Percentiles rank a stretch among this genome's conserved stretches.
Evolutionary conservation across 2,329 filamentous ascomycete species (phyloP).

Genomic region (Geosmithia flava): DNA sequence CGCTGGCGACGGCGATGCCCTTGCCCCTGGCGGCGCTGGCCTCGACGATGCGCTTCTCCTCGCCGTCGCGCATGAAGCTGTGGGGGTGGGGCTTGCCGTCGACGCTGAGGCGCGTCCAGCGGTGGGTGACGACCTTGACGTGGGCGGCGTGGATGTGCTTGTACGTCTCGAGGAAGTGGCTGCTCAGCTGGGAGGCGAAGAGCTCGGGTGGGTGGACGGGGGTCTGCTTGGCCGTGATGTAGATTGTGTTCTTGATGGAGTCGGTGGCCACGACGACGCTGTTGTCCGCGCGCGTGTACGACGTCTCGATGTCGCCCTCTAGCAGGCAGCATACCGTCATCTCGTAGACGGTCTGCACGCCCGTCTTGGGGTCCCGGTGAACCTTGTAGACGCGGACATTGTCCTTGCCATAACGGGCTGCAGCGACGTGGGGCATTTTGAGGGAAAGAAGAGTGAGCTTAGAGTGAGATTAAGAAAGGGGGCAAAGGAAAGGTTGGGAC

Average conservation of each 20-base stretch:
- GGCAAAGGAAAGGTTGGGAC: not conserved
- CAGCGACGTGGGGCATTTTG: conserved; percentile 41
- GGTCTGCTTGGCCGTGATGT: conserved; percentile 89
- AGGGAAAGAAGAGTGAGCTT: not conserved
- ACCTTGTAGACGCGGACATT: conserved; percentile 98
- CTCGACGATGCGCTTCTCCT: conserved; percentile 76
- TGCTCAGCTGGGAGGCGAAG: conserved; percentile 72
- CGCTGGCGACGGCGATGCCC: conserved; percentile 65
- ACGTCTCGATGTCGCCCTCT: conserved; percentile 81
- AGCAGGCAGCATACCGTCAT: conserved; percentile 91
- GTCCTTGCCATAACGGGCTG: conserved; percentile 83
- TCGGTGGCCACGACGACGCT: conserved; percentile 91
- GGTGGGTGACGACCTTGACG: conserved; percentile 70
- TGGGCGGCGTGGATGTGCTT: conserved; percentile 77
- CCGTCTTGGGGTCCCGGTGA: conserved; percentile 62
- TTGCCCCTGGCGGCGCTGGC: conserved; percentile 53
- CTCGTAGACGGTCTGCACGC: conserved; percentile 77
- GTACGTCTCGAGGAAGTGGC: conserved; percentile 84
- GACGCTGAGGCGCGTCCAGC: conserved; percentile 81
- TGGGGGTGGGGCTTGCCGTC: conserved; percentile 89
- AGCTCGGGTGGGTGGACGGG: conserved; percentile 88
- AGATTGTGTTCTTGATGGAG: conserved; percentile 95
- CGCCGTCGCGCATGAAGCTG: conserved; percentile 83
- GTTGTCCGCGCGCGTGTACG: conserved; percentile 91
- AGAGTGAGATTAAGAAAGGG: not conserved